Base-by-base conservation (phyloP, 441 rosid species). In the Iberis amara region DNA sequence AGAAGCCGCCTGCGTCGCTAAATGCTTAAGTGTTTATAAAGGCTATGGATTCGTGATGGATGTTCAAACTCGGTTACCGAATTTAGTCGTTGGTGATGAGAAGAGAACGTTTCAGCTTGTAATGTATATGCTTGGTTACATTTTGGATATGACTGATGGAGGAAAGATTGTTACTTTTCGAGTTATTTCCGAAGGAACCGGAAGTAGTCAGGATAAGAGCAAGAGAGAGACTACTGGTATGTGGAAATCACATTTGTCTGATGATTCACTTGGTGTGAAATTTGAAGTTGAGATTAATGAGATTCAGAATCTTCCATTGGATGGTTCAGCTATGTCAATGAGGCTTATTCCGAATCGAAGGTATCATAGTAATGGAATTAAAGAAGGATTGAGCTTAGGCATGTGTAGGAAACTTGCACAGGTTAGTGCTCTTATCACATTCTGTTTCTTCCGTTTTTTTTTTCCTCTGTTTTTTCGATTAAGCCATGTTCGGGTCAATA, bases 401-500 rank as follows among this genome's bases (percentile, higher is more conserved):
- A 75, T 78, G 74, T 83, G 87, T 70, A 76, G 77, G 72, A 79
- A 76, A 71, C 87, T 81, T 59, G 91, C 81, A 55, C 81, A 76
- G 85, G 87, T 83, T 51, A 52, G 71, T 69, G 12, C 36, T 49
- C 30, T 41, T 49, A 38, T 62, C 31, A 35, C 11, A 1, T 53
- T 26, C 30, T 26, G 30, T 26, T 26, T 26, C 30, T 3, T 26
- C 4, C 30, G 2, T 3, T 26, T 26, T 26, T 2, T 26, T 26
- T 26, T 26, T 1, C 27, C 36, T 58, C 15, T 27, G 52, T 45
- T 33, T 32, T 55, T 31, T 8, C 14, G n/a, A n/a, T n/a, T n/a
- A n/a, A n/a, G n/a, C n/a, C n/a, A n/a, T n/a, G n/a, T n/a, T n/a
- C n/a, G n/a, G n/a, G n/a, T n/a, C n/a, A n/a, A n/a, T n/a, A n/a